Evolutionary conservation across 1,284 basidiomycete genomes (phyloP).

Genomic region (Papiliotrema laurentii): DNA sequence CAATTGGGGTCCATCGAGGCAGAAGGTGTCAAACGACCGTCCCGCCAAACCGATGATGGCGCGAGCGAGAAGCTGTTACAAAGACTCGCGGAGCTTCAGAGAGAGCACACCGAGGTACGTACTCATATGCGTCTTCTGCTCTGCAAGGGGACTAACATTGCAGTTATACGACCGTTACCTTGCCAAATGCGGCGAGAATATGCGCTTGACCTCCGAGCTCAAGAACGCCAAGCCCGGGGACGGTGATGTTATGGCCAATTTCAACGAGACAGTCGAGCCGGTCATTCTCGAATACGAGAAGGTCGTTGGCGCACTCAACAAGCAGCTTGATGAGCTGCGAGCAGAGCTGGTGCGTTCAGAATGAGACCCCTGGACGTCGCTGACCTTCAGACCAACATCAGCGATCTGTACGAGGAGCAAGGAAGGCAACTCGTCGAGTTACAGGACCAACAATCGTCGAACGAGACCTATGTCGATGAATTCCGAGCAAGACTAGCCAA

Average conservation of each 20-base stretch:
- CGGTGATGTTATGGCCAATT: slow-evolving; percentile 65
- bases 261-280: slow-evolving; percentile 93
- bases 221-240: slow-evolving; percentile 52
- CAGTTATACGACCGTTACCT: slow-evolving; percentile 44
- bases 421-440: slow-evolving; percentile 68
- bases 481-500: slow-evolving; percentile 74
- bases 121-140: background rate
- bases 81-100: slow-evolving; percentile 38
- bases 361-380: background rate
- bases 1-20: slow-evolving; percentile 64
- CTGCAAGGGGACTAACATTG: slow-evolving; percentile 1
- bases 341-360: slow-evolving; percentile 61
- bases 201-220: slow-evolving; percentile 36
- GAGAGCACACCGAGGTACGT: slow-evolving; percentile 43
- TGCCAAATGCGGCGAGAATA: slow-evolving; percentile 42
- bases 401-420: slow-evolving; percentile 86
- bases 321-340: slow-evolving; percentile 78
- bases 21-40: slow-evolving; percentile 2
- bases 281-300: slow-evolving; percentile 99
- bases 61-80: slow-evolving; percentile 78
- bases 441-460: slow-evolving; percentile 65
- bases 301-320: slow-evolving; percentile 88
- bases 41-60: slow-evolving; percentile 48
- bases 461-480: slow-evolving; percentile 81
- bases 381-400: slow-evolving; percentile 42